Base-by-base conservation (phyloP, 2,329 filamentous ascomycete genomes). In the Aureobasidium melanogenum region DNA sequence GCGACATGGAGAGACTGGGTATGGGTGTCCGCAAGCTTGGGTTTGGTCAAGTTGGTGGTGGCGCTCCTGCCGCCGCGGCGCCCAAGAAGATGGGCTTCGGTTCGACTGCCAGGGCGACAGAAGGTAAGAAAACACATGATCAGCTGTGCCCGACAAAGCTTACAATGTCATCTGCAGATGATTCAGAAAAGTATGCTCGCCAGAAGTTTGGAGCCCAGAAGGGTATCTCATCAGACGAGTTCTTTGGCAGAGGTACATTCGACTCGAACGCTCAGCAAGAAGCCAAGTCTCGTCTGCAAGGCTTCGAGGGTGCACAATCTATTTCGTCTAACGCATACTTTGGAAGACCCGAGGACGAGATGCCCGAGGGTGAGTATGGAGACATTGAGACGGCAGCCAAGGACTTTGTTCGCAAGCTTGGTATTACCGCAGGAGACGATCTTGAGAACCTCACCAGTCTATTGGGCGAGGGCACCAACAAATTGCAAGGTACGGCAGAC, bases 311-410 rank as follows among this genome's bases (percentile, higher is more conserved):
- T 47, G 92, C 94, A 12, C 87, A 86, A 1, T 79, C 91, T 66
- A 99, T 99, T 74, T 97, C 92, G 7, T 96, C 90, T 62, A 99
- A 97, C 74, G 91, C 91, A 60, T 99, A 97, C 81, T 99, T 99
- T 74, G 94, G 94, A 63, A 88, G 93, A 56, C 88, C 91, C 2
- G 94, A 99, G 71, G 72, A 75, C 1, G 80, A 76, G 10, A 89
- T 92, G 64, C 90, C 90, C 46, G 70, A 72, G 38, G 74, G 73
- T 26, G 79, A 83, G 48, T 97, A 96, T 66, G 91, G 92, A 50
- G 92, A 97, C 70, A 79, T 99, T 63, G 94, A 99, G 77, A 82
- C 80, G n/a, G 91, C 91, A 0, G 94, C 94, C 63, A 96, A 94
- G 79, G 94, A 99, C 75, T 96, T 97, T 76, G 87, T 97, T 34